These are phyloP conservation scores for Solanum virginianum DNA, from an alignment of 257 asterid species.

Conservation along the genomic window DNA sequence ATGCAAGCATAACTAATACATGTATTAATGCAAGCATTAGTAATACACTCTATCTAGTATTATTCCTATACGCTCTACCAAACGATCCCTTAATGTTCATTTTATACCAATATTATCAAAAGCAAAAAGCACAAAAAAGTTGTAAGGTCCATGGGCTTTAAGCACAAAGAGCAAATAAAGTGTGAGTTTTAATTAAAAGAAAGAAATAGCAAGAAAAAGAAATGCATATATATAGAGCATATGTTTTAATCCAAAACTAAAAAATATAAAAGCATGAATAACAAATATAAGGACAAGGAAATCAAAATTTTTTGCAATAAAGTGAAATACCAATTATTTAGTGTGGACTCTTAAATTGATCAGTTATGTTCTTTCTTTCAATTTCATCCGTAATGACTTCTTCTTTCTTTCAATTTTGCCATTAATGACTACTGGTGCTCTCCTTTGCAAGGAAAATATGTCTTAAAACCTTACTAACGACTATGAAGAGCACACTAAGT, in stretches of 20 bases:
- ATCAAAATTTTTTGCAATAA: not conserved
- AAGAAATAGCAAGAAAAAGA: not conserved
- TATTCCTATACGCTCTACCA: no score
- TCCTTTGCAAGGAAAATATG: not conserved
- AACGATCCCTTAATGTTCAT: not conserved
- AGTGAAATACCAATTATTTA: not conserved
- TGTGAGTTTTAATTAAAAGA: not conserved
- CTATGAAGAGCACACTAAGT: not conserved
- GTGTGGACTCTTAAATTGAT: not conserved
- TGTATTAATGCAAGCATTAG: no score
- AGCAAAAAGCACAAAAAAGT: not conserved
- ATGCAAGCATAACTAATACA: no score
- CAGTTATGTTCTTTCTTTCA: no score
- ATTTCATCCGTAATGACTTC: no score
- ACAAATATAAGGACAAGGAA: not conserved
- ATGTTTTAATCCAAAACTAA: not conserved
- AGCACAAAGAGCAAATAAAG: not conserved
- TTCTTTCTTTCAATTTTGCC: no score
- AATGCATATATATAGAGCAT: not conserved
- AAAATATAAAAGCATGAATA: not conserved
- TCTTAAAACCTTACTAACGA: not conserved
- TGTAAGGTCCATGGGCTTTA: not conserved
- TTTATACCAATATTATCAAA: not conserved
- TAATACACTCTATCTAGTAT: no score
- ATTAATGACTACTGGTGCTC: not conserved